Evolutionary conservation across 192 early-diverging fungal species (phyloP), one percentile per base, ranked within the genome.

Genomic region (Chytriomyces sp.): DNA sequence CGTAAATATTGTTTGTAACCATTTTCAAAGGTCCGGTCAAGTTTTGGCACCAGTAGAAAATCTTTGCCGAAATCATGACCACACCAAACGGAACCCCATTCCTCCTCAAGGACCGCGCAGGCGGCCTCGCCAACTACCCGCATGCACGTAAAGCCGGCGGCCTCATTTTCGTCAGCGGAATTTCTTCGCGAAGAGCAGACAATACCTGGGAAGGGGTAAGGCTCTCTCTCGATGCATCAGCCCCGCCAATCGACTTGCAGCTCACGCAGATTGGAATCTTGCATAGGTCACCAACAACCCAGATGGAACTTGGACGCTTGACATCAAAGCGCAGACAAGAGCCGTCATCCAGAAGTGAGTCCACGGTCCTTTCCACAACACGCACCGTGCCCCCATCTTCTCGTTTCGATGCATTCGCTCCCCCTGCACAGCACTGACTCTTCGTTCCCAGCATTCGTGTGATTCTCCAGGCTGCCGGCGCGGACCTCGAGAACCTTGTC

Each of bases 101-200:
- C 72, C 77, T 89, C 35, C 84, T 90, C 61, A 50, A 63, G 28
- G 82, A 82, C 65, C 80, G 83, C 44, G 90, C 90, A 7, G 83
- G 79, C 44, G 85, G 86, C 44, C 78, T 91, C 49, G 91, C 91
- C n/a, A 84, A 89, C 60, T 92, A 92, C 75, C 91, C 91, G 1
- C 91, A 92, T 80, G 87, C 86, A 23, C 81, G 89, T 67, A 80
- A 81, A 24, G 84, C 78, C 49, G 83, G 82, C 46, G 87, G 86
- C 53, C 72, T 89, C 59, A 83, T 92, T 67, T 92, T 83, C 67
- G 84, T 92, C 13, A 88, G 86, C 23, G 91, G 91, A 18, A 90
- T 90, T 67, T 88, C 86, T 6, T 86, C 80, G 20, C 64, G 91
- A 60, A 72, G 83, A 9, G 72, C 81, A 11, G 91, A 92, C 72